Conservation (phyloP, 306 rosid genomes). For the Delonix regia region DNA sequence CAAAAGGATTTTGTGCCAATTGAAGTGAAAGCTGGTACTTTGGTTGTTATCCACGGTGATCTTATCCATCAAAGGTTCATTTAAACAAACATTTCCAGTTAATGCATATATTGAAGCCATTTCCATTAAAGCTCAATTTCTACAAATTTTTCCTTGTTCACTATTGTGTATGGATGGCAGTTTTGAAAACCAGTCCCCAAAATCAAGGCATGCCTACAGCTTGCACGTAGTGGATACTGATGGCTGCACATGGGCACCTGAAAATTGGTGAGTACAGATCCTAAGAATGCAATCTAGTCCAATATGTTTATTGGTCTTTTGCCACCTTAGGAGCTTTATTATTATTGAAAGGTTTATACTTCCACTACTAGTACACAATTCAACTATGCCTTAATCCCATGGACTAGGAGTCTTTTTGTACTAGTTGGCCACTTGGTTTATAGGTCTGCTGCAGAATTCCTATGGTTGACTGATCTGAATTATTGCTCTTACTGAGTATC, state of each 20-base stretch:
- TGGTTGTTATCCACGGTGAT: conserved; percentile 91
- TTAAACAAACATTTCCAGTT: conserved; percentile 28
- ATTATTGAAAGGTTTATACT: neutral
- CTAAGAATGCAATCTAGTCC: neutral
- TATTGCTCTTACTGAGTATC: neutral
- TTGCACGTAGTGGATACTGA: conserved; percentile 83
- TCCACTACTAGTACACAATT: conserved; percentile 7
- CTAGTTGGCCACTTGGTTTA: neutral
- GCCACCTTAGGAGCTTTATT: neutral
- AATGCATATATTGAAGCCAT: conserved; percentile 9
- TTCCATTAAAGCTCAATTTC: conserved; percentile 13
- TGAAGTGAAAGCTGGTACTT: conserved; percentile 91
- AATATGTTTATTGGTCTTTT: conserved; percentile 1
- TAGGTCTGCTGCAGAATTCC: neutral
- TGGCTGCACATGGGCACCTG: conserved; percentile 92
- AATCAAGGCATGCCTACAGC: conserved; percentile 96
- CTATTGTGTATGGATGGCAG: conserved; percentile 50
- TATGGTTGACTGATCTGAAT: neutral
- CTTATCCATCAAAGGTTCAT: conserved; percentile 96
- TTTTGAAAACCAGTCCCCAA: conserved; percentile 85
- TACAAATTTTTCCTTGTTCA: conserved; percentile 10
- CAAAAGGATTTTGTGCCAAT: conserved; percentile 81
- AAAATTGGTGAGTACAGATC: conserved; percentile 74
- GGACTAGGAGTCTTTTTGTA: neutral
- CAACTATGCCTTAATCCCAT: conserved; percentile 4